A percentile compares a stretch with the other conserved stretches of the same genome.
phyloP scores from a whole-genome alignment of 164 flowering plant genomes.

The Cinnamomum micranthum region DNA sequence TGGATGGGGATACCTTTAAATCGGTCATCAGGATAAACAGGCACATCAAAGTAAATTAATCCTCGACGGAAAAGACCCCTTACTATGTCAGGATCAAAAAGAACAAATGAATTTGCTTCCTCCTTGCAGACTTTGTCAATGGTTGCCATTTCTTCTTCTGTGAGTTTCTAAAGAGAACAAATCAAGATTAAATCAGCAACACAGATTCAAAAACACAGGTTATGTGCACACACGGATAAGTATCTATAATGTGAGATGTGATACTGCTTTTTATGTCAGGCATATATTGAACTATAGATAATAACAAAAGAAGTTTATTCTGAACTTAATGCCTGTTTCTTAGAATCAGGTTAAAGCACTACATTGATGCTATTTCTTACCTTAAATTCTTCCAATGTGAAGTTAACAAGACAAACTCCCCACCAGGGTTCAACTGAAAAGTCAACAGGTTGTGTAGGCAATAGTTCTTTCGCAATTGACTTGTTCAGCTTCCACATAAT shows the following conservation, averaged over 20 bases:
- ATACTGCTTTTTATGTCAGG: neutral
- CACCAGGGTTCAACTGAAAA: slow-evolving; percentile 96
- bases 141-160: slow-evolving; percentile 93
- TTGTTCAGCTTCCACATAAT: slow-evolving; percentile 99
- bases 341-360: neutral
- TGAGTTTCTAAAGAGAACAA: slow-evolving; percentile 61
- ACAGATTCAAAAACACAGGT: neutral
- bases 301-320: neutral
- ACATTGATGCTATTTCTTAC: slow-evolving; percentile 27
- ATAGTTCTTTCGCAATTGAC: slow-evolving; percentile 91
- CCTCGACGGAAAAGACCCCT: slow-evolving; percentile 85
- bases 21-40: slow-evolving; percentile 94
- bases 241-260: neutral
- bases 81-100: slow-evolving; percentile 79
- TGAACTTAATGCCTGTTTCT: neutral
- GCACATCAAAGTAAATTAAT: slow-evolving; percentile 89
- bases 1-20: slow-evolving; percentile 65
- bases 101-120: slow-evolving; percentile 88
- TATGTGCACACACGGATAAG: slow-evolving; percentile 3
- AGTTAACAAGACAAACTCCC: slow-evolving; percentile 97
- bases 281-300: neutral
- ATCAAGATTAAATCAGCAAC: neutral
- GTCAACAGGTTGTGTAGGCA: slow-evolving; percentile 93
- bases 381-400: slow-evolving; percentile 98
- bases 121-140: slow-evolving; percentile 97